Evolutionary conservation across 1,139 yeast species (phyloP).

Genomic region (Kluyveromyces sp.): DNA sequence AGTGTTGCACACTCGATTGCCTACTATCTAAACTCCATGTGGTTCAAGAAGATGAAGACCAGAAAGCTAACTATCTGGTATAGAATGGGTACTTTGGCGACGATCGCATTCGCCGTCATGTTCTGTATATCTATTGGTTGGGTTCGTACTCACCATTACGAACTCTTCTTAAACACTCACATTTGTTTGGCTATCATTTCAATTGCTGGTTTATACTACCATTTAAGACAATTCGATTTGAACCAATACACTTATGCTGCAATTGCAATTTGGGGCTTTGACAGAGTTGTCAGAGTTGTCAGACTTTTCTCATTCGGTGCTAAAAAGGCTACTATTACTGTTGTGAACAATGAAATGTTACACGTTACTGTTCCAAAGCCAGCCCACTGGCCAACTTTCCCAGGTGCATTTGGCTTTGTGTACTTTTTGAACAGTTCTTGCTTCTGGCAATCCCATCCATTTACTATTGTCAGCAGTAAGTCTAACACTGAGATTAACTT

Average conservation of each 20-base stretch:
- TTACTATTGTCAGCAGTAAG: constrained; percentile 40
- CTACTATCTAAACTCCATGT: constrained; percentile 17
- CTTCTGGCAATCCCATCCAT: constrained; percentile 66
- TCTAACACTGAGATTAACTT: constrained; percentile 33
- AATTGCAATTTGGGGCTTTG: constrained; percentile 57
- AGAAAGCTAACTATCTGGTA: constrained; percentile 34
- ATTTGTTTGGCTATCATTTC: constrained; percentile 47
- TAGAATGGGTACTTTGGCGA: constrained; percentile 50
- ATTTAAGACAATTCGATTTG: constrained; percentile 37
- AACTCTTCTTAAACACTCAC: constrained; percentile 51
- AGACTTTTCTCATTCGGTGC: constrained; percentile 45
- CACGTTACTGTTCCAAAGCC: constrained; percentile 35
- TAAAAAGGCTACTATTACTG: constrained; percentile 40
- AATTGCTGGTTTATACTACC: constrained; percentile 52
- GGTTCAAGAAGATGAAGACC: constrained; percentile 24
- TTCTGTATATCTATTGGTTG: constrained; percentile 33
- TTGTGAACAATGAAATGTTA: constrained; percentile 41
- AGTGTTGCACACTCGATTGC: constrained; percentile 24
- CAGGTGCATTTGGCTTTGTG: constrained; percentile 60
- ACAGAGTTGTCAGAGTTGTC: constrained; percentile 43
- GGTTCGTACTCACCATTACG: constrained; percentile 53
- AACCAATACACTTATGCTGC: constrained; percentile 42
- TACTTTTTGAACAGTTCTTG: constrained; percentile 44
- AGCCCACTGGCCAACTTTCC: constrained; percentile 37
- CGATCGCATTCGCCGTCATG: constrained; percentile 36